phyloP scores from a whole-genome alignment of 202 grass and related monocot genomes.

The Miscanthus sacchariflorus region DNA sequence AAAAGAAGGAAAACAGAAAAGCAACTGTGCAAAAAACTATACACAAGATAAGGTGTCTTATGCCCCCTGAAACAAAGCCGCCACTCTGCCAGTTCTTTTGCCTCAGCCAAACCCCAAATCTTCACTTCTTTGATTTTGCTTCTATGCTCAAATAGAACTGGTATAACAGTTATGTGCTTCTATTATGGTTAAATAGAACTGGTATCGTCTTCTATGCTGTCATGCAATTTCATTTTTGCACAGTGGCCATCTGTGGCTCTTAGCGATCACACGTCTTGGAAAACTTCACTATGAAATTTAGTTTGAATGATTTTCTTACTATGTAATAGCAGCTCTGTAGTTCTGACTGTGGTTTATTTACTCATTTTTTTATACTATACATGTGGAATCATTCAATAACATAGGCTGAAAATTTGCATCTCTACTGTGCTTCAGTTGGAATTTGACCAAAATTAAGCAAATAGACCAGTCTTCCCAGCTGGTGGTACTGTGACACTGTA shows the following conservation, averaged over 20 bases:
- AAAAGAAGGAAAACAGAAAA: background rate
- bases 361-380: background rate
- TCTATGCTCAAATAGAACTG: background rate
- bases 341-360: background rate
- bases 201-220: background rate
- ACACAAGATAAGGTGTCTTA: background rate
- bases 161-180: background rate
- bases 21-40: background rate
- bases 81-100: background rate
- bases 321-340: background rate
- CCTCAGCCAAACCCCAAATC: background rate
- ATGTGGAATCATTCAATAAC: background rate
- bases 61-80: background rate
- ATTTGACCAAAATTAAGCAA: background rate
- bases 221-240: constrained; percentile 7
- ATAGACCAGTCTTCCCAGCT: background rate
- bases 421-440: background rate
- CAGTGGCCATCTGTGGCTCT: background rate
- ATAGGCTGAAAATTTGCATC: background rate
- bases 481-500: background rate
- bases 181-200: background rate
- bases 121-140: background rate
- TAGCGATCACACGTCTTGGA: background rate
- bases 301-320: background rate
- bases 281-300: background rate